Evolutionary conservation across 2,329 filamentous ascomycete species (phyloP).

Genomic region (Neopestalotiopsis sp.): DNA sequence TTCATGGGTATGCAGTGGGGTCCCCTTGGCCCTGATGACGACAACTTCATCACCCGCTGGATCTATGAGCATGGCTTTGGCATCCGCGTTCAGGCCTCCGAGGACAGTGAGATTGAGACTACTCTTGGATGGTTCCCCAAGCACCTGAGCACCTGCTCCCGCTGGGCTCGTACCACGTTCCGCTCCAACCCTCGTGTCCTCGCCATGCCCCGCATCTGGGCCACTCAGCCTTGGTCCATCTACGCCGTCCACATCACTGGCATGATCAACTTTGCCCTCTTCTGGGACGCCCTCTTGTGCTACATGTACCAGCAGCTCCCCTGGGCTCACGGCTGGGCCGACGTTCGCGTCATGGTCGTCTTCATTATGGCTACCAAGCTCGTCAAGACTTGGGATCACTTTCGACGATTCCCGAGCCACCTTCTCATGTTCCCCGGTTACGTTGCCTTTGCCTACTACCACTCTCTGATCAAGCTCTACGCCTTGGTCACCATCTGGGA

Average conservation of each 20-base stretch:
- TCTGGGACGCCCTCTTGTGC: slow-evolving; percentile 55
- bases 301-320: slow-evolving; percentile 31
- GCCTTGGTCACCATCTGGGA: slow-evolving; percentile 59
- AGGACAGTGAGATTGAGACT: slow-evolving; percentile 55
- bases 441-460: slow-evolving; percentile 61
- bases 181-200: slow-evolving; percentile 60
- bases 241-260: slow-evolving; percentile 62
- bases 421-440: slow-evolving; percentile 54
- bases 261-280: slow-evolving; percentile 60
- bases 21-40: slow-evolving; percentile 61
- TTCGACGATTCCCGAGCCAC: slow-evolving; percentile 56
- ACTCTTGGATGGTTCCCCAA: slow-evolving; percentile 55
- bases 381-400: slow-evolving; percentile 61
- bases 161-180: slow-evolving; percentile 66
- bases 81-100: slow-evolving; percentile 59
- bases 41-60: slow-evolving; percentile 66
- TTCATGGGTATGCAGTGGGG: slow-evolving; percentile 31
- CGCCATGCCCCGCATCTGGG: slow-evolving; percentile 43
- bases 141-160: slow-evolving; percentile 57
- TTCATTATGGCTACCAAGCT: slow-evolving; percentile 63
- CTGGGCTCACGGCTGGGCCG: slow-evolving; percentile 5
- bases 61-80: slow-evolving; percentile 55
- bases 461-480: slow-evolving; percentile 63
- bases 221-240: slow-evolving; percentile 53
- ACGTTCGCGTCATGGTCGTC: slow-evolving; percentile 25